phyloP scores from a whole-genome alignment of 768 basidiomycete species.

The Coprinopsis strossmayeri region DNA sequence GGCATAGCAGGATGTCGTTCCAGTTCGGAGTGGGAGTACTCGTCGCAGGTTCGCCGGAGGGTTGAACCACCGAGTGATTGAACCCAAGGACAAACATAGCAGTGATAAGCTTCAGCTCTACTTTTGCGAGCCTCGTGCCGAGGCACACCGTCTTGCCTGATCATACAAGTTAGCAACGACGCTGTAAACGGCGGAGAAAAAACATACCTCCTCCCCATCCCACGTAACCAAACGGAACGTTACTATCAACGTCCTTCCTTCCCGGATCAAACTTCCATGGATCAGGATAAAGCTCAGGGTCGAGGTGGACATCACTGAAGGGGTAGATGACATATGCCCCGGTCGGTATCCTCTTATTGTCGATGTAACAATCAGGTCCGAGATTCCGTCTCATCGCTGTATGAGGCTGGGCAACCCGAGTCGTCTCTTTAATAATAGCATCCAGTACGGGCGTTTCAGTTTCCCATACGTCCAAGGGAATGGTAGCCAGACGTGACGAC shows the following conservation, averaged over 20 bases:
- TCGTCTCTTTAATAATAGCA: slow-evolving; percentile 68
- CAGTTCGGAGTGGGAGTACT: slow-evolving; percentile 61
- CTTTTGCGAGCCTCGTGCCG: slow-evolving; percentile 67
- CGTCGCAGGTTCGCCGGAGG: slow-evolving; percentile 35
- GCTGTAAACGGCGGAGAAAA: slow-evolving; percentile 6
- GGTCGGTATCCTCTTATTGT: slow-evolving; percentile 62
- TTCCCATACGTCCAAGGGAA: slow-evolving; percentile 71
- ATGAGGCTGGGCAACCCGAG: slow-evolving; percentile 74
- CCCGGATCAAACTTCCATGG: slow-evolving; percentile 75
- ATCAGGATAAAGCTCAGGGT: slow-evolving; percentile 64
- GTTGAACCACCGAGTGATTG: slow-evolving; percentile 52
- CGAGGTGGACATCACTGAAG: slow-evolving; percentile 73
- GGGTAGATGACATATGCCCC: slow-evolving; percentile 76
- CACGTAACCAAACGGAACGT: slow-evolving; percentile 53
- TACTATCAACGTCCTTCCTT: slow-evolving; percentile 32
- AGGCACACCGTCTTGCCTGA: slow-evolving; percentile 66
- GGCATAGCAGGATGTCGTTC: slow-evolving; percentile 70
- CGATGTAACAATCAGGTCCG: slow-evolving; percentile 64
- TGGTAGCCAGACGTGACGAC: slow-evolving; percentile 42
- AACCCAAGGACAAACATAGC: slow-evolving; percentile 65
- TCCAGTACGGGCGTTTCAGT: slow-evolving; percentile 63
- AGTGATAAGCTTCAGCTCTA: slow-evolving; percentile 66
- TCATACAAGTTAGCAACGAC: slow-evolving; percentile 10
- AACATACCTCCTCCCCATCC: slow-evolving; percentile 76
- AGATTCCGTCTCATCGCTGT: slow-evolving; percentile 76